Evolutionary conservation across 1,284 basidiomycete species (phyloP).

Genomic region (Cystobasidium sp.): DNA sequence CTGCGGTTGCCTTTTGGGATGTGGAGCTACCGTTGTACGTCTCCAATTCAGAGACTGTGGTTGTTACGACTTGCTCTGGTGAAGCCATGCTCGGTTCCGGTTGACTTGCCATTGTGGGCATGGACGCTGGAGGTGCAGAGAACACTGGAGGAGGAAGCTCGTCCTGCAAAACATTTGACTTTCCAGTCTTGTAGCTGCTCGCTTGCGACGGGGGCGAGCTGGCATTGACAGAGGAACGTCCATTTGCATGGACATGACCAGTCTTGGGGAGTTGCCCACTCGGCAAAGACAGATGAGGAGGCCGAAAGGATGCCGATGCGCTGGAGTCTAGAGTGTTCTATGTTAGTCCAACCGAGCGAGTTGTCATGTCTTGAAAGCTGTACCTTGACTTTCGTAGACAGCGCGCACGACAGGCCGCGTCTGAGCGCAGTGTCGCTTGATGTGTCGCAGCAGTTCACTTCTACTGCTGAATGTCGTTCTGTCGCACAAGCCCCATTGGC

Average conservation of each 20-base stretch:
- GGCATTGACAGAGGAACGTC: neutral
- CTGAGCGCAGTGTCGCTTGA: constrained; percentile 21
- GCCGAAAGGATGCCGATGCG: constrained; percentile 5
- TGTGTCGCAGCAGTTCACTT: constrained; percentile 2
- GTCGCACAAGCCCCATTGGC: constrained; percentile 13
- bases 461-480: neutral
- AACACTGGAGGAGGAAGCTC: constrained; percentile 32
- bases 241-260: neutral
- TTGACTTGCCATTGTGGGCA: constrained; percentile 6
- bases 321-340: neutral
- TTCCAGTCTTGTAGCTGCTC: no score
- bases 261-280: neutral
- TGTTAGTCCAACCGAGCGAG: neutral
- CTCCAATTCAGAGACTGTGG: neutral
- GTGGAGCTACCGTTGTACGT: neutral
- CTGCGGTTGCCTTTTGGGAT: neutral
- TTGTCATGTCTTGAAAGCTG: neutral
- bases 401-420: constrained; percentile 13
- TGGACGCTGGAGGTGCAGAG: constrained; percentile 41
- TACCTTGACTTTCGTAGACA: constrained; percentile 29
- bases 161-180: neutral
- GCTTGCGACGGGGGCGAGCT: neutral
- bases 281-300: neutral
- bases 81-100: neutral
- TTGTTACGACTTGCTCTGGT: neutral